Evolutionary conservation across 1,139 yeast genomes (phyloP).

Genomic region (Saccharomycopsis hybrid): DNA sequence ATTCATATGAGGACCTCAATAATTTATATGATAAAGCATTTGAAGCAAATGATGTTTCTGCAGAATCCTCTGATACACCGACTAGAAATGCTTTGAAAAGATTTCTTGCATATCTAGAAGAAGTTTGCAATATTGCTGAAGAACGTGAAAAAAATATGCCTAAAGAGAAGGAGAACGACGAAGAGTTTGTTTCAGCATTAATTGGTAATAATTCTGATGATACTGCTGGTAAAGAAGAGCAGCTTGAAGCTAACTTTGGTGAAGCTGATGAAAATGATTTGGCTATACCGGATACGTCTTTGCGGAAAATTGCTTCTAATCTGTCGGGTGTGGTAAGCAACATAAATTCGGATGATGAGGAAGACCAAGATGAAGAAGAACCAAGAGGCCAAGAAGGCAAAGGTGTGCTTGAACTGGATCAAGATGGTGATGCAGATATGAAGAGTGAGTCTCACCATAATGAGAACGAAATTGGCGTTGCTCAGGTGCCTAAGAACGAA

Average conservation of each 20-base stretch:
- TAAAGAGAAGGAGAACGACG: constrained; percentile 26
- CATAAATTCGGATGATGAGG: too few relatives aligned
- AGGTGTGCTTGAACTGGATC: too few relatives aligned
- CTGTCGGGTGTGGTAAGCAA: neutral
- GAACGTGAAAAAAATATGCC: constrained; percentile 22
- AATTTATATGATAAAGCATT: constrained; percentile 15
- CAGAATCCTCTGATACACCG: constrained; percentile 28
- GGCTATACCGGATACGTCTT: constrained; percentile 18
- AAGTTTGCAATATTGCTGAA: constrained; percentile 24
- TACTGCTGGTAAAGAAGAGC: constrained; percentile 14
- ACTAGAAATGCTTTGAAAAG: constrained; percentile 43
- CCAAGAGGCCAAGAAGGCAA: too few relatives aligned
- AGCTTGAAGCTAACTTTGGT: constrained; percentile 18
- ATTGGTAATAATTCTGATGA: constrained; percentile 11
- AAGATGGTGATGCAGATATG: too few relatives aligned
- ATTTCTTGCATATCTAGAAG: constrained; percentile 29
- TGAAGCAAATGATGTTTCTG: constrained; percentile 7
- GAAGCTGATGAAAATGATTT: constrained; percentile 20
- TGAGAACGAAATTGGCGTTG: too few relatives aligned
- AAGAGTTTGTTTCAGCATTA: constrained; percentile 21
- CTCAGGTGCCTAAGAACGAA: too few relatives aligned
- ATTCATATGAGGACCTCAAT: constrained; percentile 12
- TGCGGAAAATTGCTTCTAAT: constrained; percentile 12
- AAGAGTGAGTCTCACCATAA: too few relatives aligned
- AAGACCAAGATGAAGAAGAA: too few relatives aligned